phyloP scores from a whole-genome alignment of 1,284 basidiomycete genomes.

The Acaromyces ingoldii region DNA sequence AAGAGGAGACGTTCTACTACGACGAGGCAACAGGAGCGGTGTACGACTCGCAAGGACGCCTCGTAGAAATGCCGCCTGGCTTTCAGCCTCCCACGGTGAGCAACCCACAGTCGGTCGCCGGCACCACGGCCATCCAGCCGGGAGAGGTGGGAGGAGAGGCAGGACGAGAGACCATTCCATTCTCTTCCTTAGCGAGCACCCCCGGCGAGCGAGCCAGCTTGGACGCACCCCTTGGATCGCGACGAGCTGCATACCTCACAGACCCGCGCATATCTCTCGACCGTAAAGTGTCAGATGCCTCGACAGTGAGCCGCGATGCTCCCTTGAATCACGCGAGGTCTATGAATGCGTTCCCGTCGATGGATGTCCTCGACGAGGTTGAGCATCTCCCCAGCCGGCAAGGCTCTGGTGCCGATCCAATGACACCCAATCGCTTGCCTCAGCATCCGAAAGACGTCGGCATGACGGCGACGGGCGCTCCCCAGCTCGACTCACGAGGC shows the following conservation, averaged over 20 bases:
- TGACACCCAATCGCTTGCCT: constrained; percentile 16
- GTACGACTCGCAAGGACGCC: constrained; percentile 35
- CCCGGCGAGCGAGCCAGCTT: too few species aligned
- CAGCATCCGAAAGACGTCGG: too few species aligned
- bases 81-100: constrained; percentile 10
- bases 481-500: constrained; percentile 28
- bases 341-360: constrained; percentile 25
- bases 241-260: background rate
- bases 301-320: constrained; percentile 8
- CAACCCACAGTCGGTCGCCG: background rate
- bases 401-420: constrained; percentile 16
- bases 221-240: too few species aligned
- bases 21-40: constrained; percentile 44
- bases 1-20: constrained; percentile 41
- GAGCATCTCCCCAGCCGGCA: constrained; percentile 25
- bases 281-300: constrained; percentile 11
- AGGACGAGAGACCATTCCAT: too few species aligned
- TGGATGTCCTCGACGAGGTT: constrained; percentile 28
- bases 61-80: constrained; percentile 29
- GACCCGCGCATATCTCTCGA: constrained; percentile 10
- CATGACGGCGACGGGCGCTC: constrained; percentile 30
- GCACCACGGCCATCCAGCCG: background rate
- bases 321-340: constrained; percentile 24
- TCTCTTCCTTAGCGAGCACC: too few species aligned
- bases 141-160: too few species aligned